Evolutionary conservation across 75 land plant species (phyloP).

Genomic region (Pinus taeda): DNA sequence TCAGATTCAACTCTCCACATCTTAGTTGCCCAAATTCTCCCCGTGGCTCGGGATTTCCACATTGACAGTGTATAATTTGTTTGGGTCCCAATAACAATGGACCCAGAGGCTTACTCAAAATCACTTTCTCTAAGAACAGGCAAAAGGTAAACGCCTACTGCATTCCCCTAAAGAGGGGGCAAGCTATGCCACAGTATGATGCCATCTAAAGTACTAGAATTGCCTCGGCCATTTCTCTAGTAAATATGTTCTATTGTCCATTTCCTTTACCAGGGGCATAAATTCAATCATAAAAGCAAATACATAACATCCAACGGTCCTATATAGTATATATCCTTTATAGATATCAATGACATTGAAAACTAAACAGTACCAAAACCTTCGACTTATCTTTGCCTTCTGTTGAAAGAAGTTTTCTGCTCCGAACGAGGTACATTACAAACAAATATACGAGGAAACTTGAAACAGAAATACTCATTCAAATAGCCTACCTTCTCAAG

Average conservation of each 20-base stretch:
- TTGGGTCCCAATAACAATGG: too few relatives aligned
- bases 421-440: background rate
- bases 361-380: background rate
- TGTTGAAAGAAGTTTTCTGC: background rate
- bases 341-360: background rate
- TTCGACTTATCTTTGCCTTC: background rate
- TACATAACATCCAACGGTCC: background rate
- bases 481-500: constrained; percentile 68
- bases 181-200: too few relatives aligned
- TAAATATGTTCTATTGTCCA: background rate
- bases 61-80: too few relatives aligned
- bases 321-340: background rate
- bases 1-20: too few relatives aligned
- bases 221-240: background rate
- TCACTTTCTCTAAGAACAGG: too few relatives aligned
- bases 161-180: too few relatives aligned
- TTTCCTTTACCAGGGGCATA: background rate
- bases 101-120: too few relatives aligned
- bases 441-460: background rate
- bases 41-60: too few relatives aligned
- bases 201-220: background rate
- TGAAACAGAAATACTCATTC: background rate
- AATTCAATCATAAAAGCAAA: background rate
- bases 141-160: too few relatives aligned
- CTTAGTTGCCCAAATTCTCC: too few relatives aligned